Conservation (phyloP, 2,329 filamentous ascomycete species). For the Xylariales sp. region DNA sequence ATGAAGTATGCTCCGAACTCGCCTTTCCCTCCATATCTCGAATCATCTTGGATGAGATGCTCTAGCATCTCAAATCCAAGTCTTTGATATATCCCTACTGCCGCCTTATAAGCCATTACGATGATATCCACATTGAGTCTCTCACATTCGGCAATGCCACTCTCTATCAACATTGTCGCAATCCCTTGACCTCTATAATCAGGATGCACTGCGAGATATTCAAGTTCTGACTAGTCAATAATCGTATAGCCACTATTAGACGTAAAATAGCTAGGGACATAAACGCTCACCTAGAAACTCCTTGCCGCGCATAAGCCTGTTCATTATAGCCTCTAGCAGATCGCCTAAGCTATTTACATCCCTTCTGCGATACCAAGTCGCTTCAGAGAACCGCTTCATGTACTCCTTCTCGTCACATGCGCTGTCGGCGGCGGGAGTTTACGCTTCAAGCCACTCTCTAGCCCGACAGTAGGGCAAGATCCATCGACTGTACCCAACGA, state of each 20-base stretch:
- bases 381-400: conserved; percentile 7
- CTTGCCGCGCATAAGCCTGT: not conserved
- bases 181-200: conserved; percentile 18
- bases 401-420: conserved; percentile 11
- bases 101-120: conserved; percentile 16
- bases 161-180: conserved; percentile 15
- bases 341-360: conserved; percentile 12
- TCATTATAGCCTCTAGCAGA: conserved; percentile 1
- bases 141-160: conserved; percentile 16
- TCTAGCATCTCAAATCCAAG: conserved; percentile 17
- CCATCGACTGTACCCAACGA: conserved; percentile 16
- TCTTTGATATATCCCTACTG: conserved; percentile 15
- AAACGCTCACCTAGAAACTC: not conserved
- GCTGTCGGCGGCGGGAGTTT: conserved; percentile 12
- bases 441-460: conserved; percentile 14
- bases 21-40: conserved; percentile 17
- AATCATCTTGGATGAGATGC: conserved; percentile 17
- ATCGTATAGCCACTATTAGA: not conserved
- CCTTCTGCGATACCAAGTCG: conserved; percentile 10
- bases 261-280: not conserved
- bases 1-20: conserved; percentile 17
- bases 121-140: conserved; percentile 18
- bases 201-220: conserved; percentile 21
- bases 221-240: not conserved
- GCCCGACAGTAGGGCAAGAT: conserved; percentile 12